A percentile compares a stretch with the other conserved stretches of the same genome.
Evolutionary conservation across 139 green algal species (phyloP).

Genomic region (Pleodorina starrii): DNA sequence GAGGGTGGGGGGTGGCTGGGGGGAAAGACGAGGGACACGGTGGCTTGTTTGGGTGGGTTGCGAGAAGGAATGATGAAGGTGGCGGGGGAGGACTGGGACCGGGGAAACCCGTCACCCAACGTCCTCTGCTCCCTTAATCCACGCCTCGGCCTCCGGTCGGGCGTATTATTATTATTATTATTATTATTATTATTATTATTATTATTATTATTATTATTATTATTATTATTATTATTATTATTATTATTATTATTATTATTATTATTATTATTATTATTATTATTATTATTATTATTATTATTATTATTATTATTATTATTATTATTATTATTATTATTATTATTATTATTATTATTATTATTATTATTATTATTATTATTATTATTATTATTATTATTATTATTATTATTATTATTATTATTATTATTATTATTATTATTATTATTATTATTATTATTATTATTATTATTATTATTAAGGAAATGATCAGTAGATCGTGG

Average conservation of each 20-base stretch:
- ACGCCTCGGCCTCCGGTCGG: too few species aligned
- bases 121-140: too few species aligned
- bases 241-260: neutral
- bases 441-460: neutral
- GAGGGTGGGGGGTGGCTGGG: too few species aligned
- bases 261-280: neutral
- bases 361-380: neutral
- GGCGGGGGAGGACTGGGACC: too few species aligned
- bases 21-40: too few species aligned
- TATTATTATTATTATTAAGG: neutral
- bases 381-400: neutral
- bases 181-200: neutral
- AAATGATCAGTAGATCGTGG: neutral
- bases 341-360: neutral
- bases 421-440: neutral
- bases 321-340: neutral
- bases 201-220: neutral
- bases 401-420: neutral
- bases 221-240: neutral
- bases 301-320: neutral
- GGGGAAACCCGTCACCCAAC: too few species aligned
- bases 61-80: too few species aligned
- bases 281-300: neutral
- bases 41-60: too few species aligned
- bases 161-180: too few species aligned